Percentiles rank a stretch among this genome's conserved stretches.
These are phyloP conservation scores for Solanum piurae DNA, from an alignment of 257 asterid species.

Conservation along the genomic window DNA sequence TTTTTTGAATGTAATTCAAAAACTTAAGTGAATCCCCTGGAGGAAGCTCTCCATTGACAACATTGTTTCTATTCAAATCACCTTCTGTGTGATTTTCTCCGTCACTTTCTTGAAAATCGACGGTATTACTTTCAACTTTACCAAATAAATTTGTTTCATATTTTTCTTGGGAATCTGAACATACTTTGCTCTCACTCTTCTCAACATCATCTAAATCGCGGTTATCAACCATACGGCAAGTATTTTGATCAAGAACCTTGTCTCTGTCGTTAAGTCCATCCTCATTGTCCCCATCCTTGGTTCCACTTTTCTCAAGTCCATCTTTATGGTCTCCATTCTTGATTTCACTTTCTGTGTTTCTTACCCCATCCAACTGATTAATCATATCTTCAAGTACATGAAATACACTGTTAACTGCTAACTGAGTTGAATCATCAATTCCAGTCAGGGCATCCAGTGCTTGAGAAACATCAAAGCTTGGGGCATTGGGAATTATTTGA, in stretches of 20 bases:
- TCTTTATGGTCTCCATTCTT: slow-evolving; percentile 9
- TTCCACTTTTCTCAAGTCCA: slow-evolving; percentile 20
- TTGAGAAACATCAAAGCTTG: slow-evolving; percentile 61
- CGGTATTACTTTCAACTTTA: background rate
- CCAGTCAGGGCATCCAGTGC: slow-evolving; percentile 77
- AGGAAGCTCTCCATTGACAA: slow-evolving; percentile 23
- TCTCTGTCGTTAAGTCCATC: slow-evolving; percentile 15
- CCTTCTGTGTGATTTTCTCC: slow-evolving; percentile 15
- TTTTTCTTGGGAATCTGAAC: slow-evolving; percentile 21
- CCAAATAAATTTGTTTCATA: background rate
- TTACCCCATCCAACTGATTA: slow-evolving; percentile 54
- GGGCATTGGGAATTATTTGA: slow-evolving; percentile 30
- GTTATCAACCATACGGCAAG: slow-evolving; percentile 6
- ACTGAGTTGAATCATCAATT: slow-evolving; percentile 92
- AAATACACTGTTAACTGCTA: slow-evolving; percentile 83
- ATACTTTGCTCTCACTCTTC: slow-evolving; percentile 3
- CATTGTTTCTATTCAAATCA: slow-evolving; percentile 12
- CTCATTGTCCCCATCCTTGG: slow-evolving; percentile 9
- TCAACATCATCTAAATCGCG: slow-evolving; percentile 17
- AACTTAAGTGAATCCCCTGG: slow-evolving; percentile 15
- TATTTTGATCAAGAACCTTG: slow-evolving; percentile 19
- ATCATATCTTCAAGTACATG: slow-evolving; percentile 78
- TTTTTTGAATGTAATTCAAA: slow-evolving; percentile 21
- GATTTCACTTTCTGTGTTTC: slow-evolving; percentile 24
- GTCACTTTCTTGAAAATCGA: background rate